Base-by-base conservation (phyloP, 805 yeast species). In the Kodamaea leandrae region DNA sequence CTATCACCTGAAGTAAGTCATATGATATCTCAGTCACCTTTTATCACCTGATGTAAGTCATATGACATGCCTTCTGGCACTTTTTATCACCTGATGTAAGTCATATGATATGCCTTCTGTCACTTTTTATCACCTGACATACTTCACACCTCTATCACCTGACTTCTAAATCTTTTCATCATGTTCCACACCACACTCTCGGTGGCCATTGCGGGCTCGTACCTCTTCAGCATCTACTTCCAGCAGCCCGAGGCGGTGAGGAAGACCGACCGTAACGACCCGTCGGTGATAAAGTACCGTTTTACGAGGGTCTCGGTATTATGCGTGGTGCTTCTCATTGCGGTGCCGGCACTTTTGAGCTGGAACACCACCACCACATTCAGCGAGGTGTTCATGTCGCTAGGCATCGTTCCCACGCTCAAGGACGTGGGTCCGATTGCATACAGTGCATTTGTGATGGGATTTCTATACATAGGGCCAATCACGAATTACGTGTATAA, bases 181-280 rank as follows among this genome's bases (percentile, higher is more conserved):
- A 28, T 24, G 21, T 26, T 36, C 32, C 21, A 32, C 19, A 32
- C 41, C 16, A 9, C 18, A 0, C 49, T 65, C 4, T 56, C 74
- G 0, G 23, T 63, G 0, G 32, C 55, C 0, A 54, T 76, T 3
- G 72, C 83, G 1, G 41, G 62, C 9, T 60, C 71, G 3, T 80
- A 78, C 52, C 83, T 80, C 12, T 50, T 58, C 3, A 64, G 61
- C 20, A 60, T 78, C 12, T 71, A 71, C 47, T 38, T 60, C 14
- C 26, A 37, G 9, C 55, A 45, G 33, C 70, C 71, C 1, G 30
- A 37, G 5, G 23, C 50, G 6, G 24, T 63, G 17, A 21, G 33
- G 6, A 52, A 50, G 3, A 50, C 44, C 17, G 55, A 55, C 37
- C 53, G 85, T 24, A 65, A 78, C 52, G 71, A 76, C 29, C 67